Base-by-base conservation (phyloP, 2,329 filamentous ascomycete genomes). In the Alternaria sp. region DNA sequence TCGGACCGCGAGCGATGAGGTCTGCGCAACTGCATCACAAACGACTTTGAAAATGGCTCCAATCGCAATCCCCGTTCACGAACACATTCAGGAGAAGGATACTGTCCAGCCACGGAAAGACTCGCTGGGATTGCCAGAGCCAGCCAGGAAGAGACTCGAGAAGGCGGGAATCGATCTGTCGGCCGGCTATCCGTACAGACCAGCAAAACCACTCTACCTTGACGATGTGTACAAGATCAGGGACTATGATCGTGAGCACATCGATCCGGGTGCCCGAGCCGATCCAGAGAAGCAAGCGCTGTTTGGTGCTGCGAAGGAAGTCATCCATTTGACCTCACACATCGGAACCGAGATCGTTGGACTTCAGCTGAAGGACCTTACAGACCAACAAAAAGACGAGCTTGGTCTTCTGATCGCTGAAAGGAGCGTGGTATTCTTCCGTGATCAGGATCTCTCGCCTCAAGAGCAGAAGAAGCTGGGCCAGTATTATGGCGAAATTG, bases 111-210 rank as follows among this genome's bases (percentile, higher is more conserved):
- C 86, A 1, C 84, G 80, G 65, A 92, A 91, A 71, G 89, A 92
- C 73, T 88, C 81, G 0, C 82, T 93, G 1, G 84, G 83, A 1
- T 81, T 93, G 7, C 91, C 91, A 3, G 83, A 83, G 10, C 70
- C 85, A 1, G 81, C 90, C 1, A 83, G 84, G 1, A 81, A 84
- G 52, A 85, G 90, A 5, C 83, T 93, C 0, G 86, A 88, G 68
- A 91, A 90, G 65, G 89, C 89, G 0, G 90, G 88, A 2, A 85
- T 93, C 57, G 89, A 93, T 73, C 82, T 93, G 3, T 90, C 88
- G 1, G 80, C 87, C 1, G 91, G 90, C 0, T 93, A 93, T 67
- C 91, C 91, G 0, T 92, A 92, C 70, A 86, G 90, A 0, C 90
- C 90, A 1, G 85, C 87, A 0, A 84, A 85, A 51, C 90, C 91